These are phyloP conservation scores for Candida pseudofarinosa DNA, from an alignment of 805 yeast species.

Conservation along the genomic window DNA sequence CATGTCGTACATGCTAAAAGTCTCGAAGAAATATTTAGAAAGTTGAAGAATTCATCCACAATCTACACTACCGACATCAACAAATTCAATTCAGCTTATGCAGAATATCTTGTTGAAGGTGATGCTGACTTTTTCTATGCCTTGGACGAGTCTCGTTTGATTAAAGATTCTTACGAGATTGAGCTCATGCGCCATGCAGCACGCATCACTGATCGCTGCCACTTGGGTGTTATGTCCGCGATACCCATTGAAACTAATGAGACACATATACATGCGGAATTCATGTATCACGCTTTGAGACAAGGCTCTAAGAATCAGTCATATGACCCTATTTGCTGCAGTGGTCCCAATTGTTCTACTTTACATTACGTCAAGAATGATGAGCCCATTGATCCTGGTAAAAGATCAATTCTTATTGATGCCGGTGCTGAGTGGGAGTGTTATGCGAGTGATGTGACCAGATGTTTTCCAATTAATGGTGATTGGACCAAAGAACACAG, in stretches of 20 bases:
- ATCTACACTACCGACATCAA: slow-evolving; percentile 56
- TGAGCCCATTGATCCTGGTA: slow-evolving; percentile 41
- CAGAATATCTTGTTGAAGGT: slow-evolving; percentile 35
- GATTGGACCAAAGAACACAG: slow-evolving; percentile 86
- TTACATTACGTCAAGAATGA: slow-evolving; percentile 87
- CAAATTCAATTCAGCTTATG: slow-evolving; percentile 36
- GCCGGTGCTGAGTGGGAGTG: slow-evolving; percentile 98
- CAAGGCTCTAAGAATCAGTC: slow-evolving; percentile 89
- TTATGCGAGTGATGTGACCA: slow-evolving; percentile 90
- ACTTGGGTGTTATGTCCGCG: slow-evolving; percentile 89
- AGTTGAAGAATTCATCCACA: slow-evolving; percentile 17
- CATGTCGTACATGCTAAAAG: slow-evolving; percentile 63
- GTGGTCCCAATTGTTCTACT: slow-evolving; percentile 89
- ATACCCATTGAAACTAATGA: slow-evolving; percentile 83
- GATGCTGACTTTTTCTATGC: slow-evolving; percentile 58
- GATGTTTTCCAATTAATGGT: slow-evolving; percentile 91
- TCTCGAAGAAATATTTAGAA: slow-evolving; percentile 33
- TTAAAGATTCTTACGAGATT: slow-evolving; percentile 82
- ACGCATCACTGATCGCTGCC: slow-evolving; percentile 81
- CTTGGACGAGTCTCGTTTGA: slow-evolving; percentile 79
- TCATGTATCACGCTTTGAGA: slow-evolving; percentile 85
- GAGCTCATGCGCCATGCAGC: slow-evolving; percentile 76
- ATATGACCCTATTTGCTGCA: slow-evolving; percentile 93
- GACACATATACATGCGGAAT: slow-evolving; percentile 93
- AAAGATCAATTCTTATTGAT: slow-evolving; percentile 74